Conservation (phyloP, 306 rosid genomes). For the Cyamopsis tetragonoloba region DNA sequence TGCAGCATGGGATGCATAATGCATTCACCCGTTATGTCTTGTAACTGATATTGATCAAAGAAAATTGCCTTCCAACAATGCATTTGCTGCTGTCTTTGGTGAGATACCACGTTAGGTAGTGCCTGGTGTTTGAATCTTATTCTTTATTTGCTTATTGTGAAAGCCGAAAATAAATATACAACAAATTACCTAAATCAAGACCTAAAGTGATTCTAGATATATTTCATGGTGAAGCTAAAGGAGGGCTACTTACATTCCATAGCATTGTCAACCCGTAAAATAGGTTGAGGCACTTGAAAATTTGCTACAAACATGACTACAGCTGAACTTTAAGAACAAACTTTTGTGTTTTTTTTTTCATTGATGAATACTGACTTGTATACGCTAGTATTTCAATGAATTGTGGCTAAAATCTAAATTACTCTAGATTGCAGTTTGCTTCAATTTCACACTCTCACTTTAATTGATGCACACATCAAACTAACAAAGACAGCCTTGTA, state of each 20-base stretch:
- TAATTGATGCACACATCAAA: too few relatives aligned
- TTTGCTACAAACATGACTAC: not conserved
- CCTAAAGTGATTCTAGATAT: not conserved
- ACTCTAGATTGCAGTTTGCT: not conserved
- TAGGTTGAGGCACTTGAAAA: not conserved
- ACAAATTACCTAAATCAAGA: not conserved
- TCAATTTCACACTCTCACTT: not conserved
- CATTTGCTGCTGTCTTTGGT: not conserved
- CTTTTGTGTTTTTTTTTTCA: not conserved
- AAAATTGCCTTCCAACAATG: not conserved
- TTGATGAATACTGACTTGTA: not conserved
- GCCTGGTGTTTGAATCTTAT: not conserved
- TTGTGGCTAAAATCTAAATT: not conserved
- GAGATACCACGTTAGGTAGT: not conserved
- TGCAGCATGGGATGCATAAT: conserved; percentile 44
- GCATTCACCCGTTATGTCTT: conserved; percentile 27
- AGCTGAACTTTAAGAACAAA: not conserved
- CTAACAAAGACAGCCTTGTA: not conserved
- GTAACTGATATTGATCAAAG: conserved; percentile 8
- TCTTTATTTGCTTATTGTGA: not conserved
- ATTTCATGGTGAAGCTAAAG: not conserved
- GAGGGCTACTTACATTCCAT: not conserved
- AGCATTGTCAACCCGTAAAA: not conserved
- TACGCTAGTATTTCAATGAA: not conserved
- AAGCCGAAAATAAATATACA: not conserved